phyloP scores from a whole-genome alignment of 1,284 basidiomycete species.

The Pisolithus thermaeus region DNA sequence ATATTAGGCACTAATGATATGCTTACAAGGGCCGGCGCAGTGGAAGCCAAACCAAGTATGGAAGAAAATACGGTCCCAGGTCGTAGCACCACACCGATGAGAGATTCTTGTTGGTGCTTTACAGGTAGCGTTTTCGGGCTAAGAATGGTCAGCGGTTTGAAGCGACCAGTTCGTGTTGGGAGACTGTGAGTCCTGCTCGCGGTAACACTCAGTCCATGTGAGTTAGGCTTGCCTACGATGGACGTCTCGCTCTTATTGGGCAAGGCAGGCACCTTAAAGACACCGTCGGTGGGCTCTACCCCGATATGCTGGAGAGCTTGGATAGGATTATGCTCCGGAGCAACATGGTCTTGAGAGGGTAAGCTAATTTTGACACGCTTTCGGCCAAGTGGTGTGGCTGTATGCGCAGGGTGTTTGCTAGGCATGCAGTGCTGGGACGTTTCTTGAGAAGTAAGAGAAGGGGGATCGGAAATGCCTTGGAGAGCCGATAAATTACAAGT shows the following conservation, averaged over 20 bases:
- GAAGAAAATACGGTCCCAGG: not conserved
- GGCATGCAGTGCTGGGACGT: not conserved
- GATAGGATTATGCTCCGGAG: not conserved
- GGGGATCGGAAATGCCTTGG: not conserved
- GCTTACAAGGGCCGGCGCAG: conserved; percentile 26
- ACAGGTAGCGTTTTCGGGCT: not conserved
- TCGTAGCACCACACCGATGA: not conserved
- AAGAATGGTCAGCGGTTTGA: conserved; percentile 12
- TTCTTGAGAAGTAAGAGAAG: not conserved
- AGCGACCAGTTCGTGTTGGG: conserved; percentile 7
- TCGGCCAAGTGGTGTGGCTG: conserved; percentile 10
- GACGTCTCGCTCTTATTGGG: not conserved
- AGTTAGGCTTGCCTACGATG: not conserved
- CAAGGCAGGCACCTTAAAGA: conserved; percentile 8
- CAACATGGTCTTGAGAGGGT: not conserved
- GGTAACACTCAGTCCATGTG: not conserved
- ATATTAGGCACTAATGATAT: conserved; percentile 53
- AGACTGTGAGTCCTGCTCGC: not conserved
- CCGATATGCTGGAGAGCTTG: not conserved
- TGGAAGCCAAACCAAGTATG: not conserved
- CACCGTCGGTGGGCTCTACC: not conserved
- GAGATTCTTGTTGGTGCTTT: not conserved
- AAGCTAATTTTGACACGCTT: conserved; percentile 15
- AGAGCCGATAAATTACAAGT: not conserved
- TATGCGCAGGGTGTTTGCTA: conserved; percentile 19